phyloP scores from a whole-genome alignment of 441 rosid species.

The Viola pubescens region DNA sequence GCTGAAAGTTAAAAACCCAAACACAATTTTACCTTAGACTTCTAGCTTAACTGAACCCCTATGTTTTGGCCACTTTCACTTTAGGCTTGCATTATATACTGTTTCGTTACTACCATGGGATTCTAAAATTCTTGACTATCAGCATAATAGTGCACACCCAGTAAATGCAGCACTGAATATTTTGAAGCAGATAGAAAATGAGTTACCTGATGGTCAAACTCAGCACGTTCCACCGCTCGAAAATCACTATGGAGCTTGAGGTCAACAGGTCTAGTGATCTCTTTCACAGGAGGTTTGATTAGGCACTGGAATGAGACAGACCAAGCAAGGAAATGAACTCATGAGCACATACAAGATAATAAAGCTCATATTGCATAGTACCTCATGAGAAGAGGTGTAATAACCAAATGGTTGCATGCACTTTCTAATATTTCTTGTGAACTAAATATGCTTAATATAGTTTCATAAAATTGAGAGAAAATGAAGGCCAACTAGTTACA shows the following conservation, averaged over 20 bases:
- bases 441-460: too few species aligned
- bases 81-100: too few species aligned
- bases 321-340: conserved; percentile 9
- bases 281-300: conserved; percentile 68
- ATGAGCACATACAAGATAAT: neutral
- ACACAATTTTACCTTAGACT: too few species aligned
- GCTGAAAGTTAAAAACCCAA: too few species aligned
- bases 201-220: conserved; percentile 82
- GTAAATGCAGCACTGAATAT: neutral
- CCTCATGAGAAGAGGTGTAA: neutral
- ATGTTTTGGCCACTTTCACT: too few species aligned
- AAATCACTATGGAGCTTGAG: conserved; percentile 64
- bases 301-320: conserved; percentile 43
- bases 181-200: neutral
- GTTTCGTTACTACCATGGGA: too few species aligned
- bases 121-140: neutral
- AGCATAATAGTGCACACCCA: neutral
- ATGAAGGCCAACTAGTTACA: neutral
- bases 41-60: too few species aligned
- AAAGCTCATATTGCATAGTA: neutral
- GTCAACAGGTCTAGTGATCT: conserved; percentile 61
- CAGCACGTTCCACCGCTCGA: conserved; percentile 81
- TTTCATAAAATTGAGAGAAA: too few species aligned
- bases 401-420: too few species aligned
- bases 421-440: too few species aligned